These are phyloP conservation scores for Fusarium pseudonygamai DNA, from an alignment of 2,329 filamentous ascomycete species.

Conservation along the genomic window DNA sequence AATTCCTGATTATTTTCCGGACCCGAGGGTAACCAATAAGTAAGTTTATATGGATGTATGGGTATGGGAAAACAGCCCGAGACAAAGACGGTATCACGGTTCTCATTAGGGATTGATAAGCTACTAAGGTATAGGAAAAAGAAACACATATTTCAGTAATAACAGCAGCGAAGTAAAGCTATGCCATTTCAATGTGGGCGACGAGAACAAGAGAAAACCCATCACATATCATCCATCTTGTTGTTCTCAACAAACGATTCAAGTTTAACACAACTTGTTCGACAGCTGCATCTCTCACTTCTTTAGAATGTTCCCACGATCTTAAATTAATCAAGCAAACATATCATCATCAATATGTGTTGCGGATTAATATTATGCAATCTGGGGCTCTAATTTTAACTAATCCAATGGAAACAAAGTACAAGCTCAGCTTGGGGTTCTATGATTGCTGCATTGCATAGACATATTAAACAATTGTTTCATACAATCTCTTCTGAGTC, in stretches of 20 bases:
- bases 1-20: too few relatives aligned
- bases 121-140: neutral
- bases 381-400: neutral
- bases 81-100: neutral
- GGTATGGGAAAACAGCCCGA: neutral
- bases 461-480: neutral
- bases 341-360: too few relatives aligned
- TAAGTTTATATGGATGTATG: neutral
- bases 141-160: neutral
- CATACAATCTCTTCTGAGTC: neutral
- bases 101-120: neutral
- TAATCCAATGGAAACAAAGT: neutral
- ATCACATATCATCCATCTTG: neutral
- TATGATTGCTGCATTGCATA: neutral
- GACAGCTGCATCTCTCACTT: neutral
- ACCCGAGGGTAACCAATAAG: neutral
- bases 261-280: neutral
- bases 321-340: neutral
- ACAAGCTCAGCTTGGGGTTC: neutral
- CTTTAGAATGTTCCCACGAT: too few relatives aligned
- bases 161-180: neutral
- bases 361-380: neutral
- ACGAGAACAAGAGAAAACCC: neutral
- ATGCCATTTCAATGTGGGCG: neutral
- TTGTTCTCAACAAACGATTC: neutral